Evolutionary conservation across 306 rosid species (phyloP), one percentile per base, ranked within the genome.

Genomic region (Cucurbita moschata): DNA sequence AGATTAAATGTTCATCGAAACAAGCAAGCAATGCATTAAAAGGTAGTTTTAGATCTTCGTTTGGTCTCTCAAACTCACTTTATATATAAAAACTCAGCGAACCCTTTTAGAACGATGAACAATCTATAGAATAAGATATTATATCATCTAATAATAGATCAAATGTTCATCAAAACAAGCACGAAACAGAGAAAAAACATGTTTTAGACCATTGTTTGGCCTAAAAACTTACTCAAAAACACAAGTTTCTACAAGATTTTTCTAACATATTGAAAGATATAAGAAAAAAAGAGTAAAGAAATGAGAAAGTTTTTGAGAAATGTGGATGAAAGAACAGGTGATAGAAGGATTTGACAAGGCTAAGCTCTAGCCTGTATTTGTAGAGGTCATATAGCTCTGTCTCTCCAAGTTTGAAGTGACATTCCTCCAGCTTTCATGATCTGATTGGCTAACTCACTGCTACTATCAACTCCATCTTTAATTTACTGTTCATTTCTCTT

Each of bases 311-410:
- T 67, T 47, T 67, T 67, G 72, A 67, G 39, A 67, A 67, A 40
- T 46, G 72, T 67, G 56, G 74, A 18, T 70, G 74, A 70, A 51
- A 50, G 60, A 70, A 70, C 60, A 70, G 60, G 51, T 70, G 74
- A 70, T 50, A 7, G 74, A 70, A 3, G 56, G 74, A 70, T 70
- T 70, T 70, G 74, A 70, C 74, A 70, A 70, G 74, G 74, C 74
- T 51, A 70, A 69, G 74, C 46, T 70, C 23, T 70, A 70, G 74
- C 46, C 74, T 39, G 74, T 51, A 51, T 70, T 70, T 15, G 46
- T 70, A 70, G 74, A 70, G 74, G 74, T 70, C 74, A 30, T 70
- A 70, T 70, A 70, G 74, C 60, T 49, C 15, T 50, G 74, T 49
- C 44, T 70, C 73, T 47, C 57, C 55, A 23, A 23, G 58, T 69